phyloP scores from a whole-genome alignment of 768 basidiomycete species.

The Hydnomerulius pinastri region DNA sequence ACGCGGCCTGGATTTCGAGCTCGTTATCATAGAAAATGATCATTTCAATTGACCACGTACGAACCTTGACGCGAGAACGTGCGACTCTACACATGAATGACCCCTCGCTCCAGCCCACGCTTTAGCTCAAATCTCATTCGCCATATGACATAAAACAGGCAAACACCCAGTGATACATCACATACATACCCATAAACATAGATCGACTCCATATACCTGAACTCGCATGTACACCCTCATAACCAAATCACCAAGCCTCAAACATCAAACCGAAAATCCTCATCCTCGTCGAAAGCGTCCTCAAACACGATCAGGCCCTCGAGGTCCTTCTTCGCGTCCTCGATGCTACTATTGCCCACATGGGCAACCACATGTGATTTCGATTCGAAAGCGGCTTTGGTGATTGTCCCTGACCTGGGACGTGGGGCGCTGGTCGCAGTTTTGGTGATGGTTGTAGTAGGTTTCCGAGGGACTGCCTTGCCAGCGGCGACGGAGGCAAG shows the following conservation, averaged over 20 bases:
- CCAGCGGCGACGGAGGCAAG: constrained; percentile 4
- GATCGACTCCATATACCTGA: constrained; percentile 6
- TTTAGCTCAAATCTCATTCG: too few species aligned
- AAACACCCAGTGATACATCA: too few species aligned
- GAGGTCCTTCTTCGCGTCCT: constrained; percentile 33
- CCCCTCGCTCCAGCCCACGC: too few species aligned
- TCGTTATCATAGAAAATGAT: too few species aligned
- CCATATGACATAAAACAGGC: too few species aligned
- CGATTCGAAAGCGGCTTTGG: constrained; percentile 22
- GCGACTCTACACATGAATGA: too few species aligned
- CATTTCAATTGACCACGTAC: too few species aligned
- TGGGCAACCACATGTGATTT: constrained; percentile 20
- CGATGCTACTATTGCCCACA: constrained; percentile 23
- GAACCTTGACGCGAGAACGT: too few species aligned
- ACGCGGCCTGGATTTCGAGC: too few species aligned
- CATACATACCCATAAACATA: constrained; percentile 13
- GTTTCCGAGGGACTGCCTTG: constrained; percentile 9
- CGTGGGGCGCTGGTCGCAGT: constrained; percentile 2
- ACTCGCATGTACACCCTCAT: too few species aligned
- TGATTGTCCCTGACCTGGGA: constrained; percentile 27
- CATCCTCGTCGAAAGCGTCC: constrained; percentile 26
- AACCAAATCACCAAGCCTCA: constrained; percentile 7
- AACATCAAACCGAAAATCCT: constrained; percentile 32
- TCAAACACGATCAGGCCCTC: constrained; percentile 32
- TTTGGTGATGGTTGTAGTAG: not conserved